Base-by-base conservation (phyloP, 2,329 filamentous ascomycete species). In the Ceratocystis papillata region DNA sequence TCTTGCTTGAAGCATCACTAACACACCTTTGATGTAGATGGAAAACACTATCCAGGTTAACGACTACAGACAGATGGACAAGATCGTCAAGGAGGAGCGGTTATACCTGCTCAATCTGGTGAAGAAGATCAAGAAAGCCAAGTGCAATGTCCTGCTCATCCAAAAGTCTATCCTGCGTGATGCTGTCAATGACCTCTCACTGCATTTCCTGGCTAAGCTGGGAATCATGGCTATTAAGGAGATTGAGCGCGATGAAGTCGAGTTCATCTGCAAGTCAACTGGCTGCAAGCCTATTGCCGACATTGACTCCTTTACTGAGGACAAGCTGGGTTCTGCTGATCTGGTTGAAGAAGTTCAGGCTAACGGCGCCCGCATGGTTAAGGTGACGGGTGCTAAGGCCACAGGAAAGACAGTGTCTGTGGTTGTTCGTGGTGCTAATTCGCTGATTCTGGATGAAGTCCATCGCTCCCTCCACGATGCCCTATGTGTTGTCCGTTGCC, bases 81-180 rank as follows among this genome's bases (percentile, higher is more conserved):
- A 97, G 83, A 99, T 99, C 71, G 84, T 99, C 72, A 99, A 99
- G 80, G 94, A 99, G 79, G 94, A 99, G 81, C 90, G 94, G 71
- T 89, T 94, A 71, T 99, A 99, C 78, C 85, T 99, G 70, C 84
- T 99, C 67, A 97, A 97, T 81, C 89, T 99, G 85, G 92, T 95
- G 75, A 97, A 99, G 85, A 99, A 97, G 83, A 99, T 99, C 78
- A 96, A 97, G 80, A 99, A 97, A 83, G 92, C 94, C 71, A 99
- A 97, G 81, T 99, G 94, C 80, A 99, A 99, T 73, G 94, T 99
- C 55, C 86, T 97, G 57, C 82, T 99, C 71, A 97, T 99, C 72
- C 94, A 99, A 75, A 99, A 99, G 79, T 97, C 93, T 15, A 99
- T 99, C 72, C 85, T 99, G 67, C 87, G 94, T 72, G 94, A 99